Base-by-base conservation (phyloP, 768 basidiomycete genomes). In the Kwoniella heveanensis region DNA sequence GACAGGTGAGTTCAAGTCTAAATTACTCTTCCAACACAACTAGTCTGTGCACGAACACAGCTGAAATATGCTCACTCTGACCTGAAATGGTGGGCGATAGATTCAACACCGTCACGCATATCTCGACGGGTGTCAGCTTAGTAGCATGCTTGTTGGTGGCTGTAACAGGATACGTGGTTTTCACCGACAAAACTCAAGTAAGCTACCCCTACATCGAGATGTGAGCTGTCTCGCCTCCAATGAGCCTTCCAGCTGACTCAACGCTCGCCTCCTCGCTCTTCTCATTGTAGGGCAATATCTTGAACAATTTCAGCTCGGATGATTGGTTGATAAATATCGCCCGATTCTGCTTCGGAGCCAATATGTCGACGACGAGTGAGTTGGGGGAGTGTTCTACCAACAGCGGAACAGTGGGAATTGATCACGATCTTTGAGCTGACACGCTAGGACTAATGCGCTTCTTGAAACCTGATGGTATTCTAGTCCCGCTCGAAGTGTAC, bases 281-380 rank as follows among this genome's bases (percentile, higher is more conserved):
- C 12, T 25, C 10, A n/a, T 19, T 21, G 0, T 86, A 88, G 79
- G 95, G 95, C n/a, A 99, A 99, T 73, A 91, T 98, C 57, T 82
- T 99, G 68, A 98, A 98, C 80, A 97, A 97, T 79, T 98, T 98
- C 71, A 84, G 90, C 15, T 80, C 84, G 87, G 83, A 85, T 67
- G 91, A 95, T 73, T 86, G 88, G n/a, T 71, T 97, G 61, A 96
- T 98, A 82, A 98, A 98, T 74, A 83, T 98, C 55, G 96, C 96
- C 1, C 85, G 96, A 17, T 91, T 96, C 70, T 92, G 90, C 75
- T 92, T 94, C 75, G 93, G 92, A 12, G 79, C 93, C 67, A 96
- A 95, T 80, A 99, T 98, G 96, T 96, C 97, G 73, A 94, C 94
- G 0, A 99, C 96, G 0, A 86, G 73, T 69, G 46, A 64, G 72